These are phyloP conservation scores for Patellaria atrata DNA, from an alignment of 495 filamentous ascomycete genomes.

Conservation along the genomic window DNA sequence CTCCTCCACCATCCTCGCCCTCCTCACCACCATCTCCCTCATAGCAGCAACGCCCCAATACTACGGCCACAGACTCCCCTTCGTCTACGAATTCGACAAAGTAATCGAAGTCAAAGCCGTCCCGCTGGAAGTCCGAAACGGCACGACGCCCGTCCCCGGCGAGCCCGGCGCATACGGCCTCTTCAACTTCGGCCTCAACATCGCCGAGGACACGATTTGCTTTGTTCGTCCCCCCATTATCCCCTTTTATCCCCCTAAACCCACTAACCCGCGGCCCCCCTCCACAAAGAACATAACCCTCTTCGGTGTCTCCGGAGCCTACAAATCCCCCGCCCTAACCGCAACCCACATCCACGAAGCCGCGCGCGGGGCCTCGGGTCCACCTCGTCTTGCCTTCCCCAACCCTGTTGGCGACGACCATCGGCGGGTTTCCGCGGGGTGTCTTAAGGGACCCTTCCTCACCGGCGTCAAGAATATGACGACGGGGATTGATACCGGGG, in stretches of 20 bases:
- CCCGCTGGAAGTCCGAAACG: conserved; percentile 4
- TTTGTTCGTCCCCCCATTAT: no score
- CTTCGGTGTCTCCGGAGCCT: conserved; percentile 5
- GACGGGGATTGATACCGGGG: conserved; percentile 5
- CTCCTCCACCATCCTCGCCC: no score
- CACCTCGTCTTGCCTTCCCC: conserved; percentile 5
- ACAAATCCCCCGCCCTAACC: conserved; percentile 4
- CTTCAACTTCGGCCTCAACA: conserved; percentile 5
- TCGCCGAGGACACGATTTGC: conserved; percentile 4
- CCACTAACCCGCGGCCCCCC: neutral
- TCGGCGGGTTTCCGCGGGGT: conserved; percentile 3
- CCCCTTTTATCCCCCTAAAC: neutral
- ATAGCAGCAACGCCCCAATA: no score
- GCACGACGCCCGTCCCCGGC: neutral
- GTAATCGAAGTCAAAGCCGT: conserved; percentile 1
- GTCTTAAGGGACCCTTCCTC: conserved; percentile 5
- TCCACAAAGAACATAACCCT: conserved; percentile 6
- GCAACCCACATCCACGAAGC: conserved; percentile 9
- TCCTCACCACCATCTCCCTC: no score
- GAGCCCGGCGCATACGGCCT: conserved; percentile 1
- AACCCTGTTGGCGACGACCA: conserved; percentile 5
- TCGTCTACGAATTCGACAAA: conserved; percentile 2
- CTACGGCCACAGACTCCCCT: no score
- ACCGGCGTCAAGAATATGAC: conserved; percentile 1
- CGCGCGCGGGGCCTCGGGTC: conserved; percentile 2